These are phyloP conservation scores for Xerocomus minutiporus DNA, from an alignment of 1,284 basidiomycete genomes.

Conservation along the genomic window DNA sequence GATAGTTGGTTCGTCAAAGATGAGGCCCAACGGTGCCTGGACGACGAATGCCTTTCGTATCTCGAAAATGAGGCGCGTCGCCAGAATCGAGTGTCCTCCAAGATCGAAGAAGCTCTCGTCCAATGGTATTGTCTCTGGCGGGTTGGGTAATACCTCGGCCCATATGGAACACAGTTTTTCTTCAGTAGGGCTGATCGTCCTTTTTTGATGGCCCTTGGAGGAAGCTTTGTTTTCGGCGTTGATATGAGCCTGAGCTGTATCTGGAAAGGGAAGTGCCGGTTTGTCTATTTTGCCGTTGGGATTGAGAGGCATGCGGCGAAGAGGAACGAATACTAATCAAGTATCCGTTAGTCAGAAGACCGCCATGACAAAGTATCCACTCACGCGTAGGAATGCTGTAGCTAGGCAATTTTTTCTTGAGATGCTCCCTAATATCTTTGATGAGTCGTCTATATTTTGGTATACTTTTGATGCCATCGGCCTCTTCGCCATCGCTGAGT, in stretches of 20 bases:
- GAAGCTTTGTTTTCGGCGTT: slow-evolving; percentile 33
- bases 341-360: slow-evolving; percentile 7
- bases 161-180: slow-evolving; percentile 80
- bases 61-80: slow-evolving; percentile 95
- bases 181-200: slow-evolving; percentile 67
- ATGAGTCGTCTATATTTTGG: slow-evolving; percentile 84
- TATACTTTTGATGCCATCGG: slow-evolving; percentile 64
- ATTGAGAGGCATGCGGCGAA: slow-evolving; percentile 94
- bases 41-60: slow-evolving; percentile 91
- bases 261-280: slow-evolving; percentile 96
- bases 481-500: slow-evolving; percentile 58
- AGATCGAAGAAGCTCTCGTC: slow-evolving; percentile 99
- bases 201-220: slow-evolving; percentile 28
- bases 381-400: slow-evolving; percentile 84
- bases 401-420: slow-evolving; percentile 95
- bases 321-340: slow-evolving; percentile 82
- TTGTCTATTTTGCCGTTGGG: slow-evolving; percentile 99
- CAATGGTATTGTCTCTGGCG: slow-evolving; percentile 74
- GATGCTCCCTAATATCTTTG: slow-evolving; percentile 90
- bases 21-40: slow-evolving; percentile 87
- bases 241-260: slow-evolving; percentile 75
- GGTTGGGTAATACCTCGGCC: slow-evolving; percentile 77
- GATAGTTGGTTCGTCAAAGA: slow-evolving; percentile 92
- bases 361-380: slow-evolving; percentile 41
- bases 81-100: slow-evolving; percentile 97